These are phyloP conservation scores for Ailanthus altissimus DNA, from an alignment of 345 rosid species.

Conservation along the genomic window DNA sequence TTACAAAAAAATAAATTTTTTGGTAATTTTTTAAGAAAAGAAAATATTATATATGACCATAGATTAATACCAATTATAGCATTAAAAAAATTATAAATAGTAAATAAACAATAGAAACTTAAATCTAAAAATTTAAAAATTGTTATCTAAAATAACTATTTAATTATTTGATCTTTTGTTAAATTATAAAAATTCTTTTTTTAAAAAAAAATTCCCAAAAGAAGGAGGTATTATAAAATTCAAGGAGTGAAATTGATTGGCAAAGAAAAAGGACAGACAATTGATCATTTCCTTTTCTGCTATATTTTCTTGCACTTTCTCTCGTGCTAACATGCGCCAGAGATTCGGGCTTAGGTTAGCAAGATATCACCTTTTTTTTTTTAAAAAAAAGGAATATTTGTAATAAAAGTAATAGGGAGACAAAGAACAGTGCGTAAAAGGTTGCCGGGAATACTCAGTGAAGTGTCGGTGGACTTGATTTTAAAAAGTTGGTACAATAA, in stretches of 20 bases:
- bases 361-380: no score
- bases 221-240: conserved; percentile 8
- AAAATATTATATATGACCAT: no score
- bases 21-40: no score
- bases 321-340: neutral
- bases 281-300: conserved; percentile 25
- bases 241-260: conserved; percentile 1
- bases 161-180: no score
- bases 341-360: conserved; percentile 2
- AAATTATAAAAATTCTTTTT: no score
- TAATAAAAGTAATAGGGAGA: neutral
- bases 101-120: no score
- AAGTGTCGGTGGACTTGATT: conserved; percentile 33
- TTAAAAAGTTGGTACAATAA: neutral
- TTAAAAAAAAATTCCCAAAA: neutral
- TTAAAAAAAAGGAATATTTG: neutral
- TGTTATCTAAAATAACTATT: no score
- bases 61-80: no score
- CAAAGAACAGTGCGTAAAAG: conserved; percentile 20
- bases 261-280: conserved; percentile 15
- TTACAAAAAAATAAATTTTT: no score
- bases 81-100: no score
- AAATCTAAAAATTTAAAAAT: no score
- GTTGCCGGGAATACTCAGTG: conserved; percentile 34
- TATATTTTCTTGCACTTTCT: neutral